Base-by-base conservation (phyloP, 2,329 filamentous ascomycete genomes). In the Ophiostoma pallidulum region DNA sequence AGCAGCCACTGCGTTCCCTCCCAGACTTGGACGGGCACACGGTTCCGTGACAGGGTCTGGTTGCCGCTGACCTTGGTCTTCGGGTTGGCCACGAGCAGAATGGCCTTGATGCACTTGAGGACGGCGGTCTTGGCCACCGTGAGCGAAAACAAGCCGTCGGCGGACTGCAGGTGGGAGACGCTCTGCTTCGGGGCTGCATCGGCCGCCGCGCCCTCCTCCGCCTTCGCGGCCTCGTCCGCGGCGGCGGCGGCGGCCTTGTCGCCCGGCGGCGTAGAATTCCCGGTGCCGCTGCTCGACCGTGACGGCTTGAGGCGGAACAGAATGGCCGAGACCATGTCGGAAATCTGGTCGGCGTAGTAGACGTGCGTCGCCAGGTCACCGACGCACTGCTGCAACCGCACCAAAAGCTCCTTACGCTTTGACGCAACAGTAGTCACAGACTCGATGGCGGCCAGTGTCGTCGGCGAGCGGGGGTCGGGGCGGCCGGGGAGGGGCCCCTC, bases 1-100 rank as follows among this genome's bases (percentile, higher is more conserved):
- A 97, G 69, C 38, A 97, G 77, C 86, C 88, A 95, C 52, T 96
- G 88, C 0, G 90, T 95, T n/a, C 87, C 88, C 64, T 97, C 90
- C 92, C 92, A 98, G 0, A 90, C 84, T 47, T 85, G 77, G 8
- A 94, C 73, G 0, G 86, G 82, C 1, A 94, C 86, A 35, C 74
- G 78, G 61, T 84, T 86, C 53, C 89, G 77, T 6, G 80, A 78
- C 44, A 92, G 75, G 26, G 77, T 77, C 44, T 71, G 74, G 60
- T 73, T 80, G 54, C 74, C 75, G 55, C 69, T 72, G 51, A 74
- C 68, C 55, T 74, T 78, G 19, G 73, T 75, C 54, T 74, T 75
- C 36, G 75, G 75, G 58, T 94, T 94, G 3, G 91, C 89, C 19
- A 94, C 84, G 18, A 83, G 67, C 18, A 98, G 70, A 48, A 96